Evolutionary conservation across 495 filamentous ascomycete genomes (phyloP), one percentile per base, ranked within the genome.

Genomic region (Penicillium parvum): DNA sequence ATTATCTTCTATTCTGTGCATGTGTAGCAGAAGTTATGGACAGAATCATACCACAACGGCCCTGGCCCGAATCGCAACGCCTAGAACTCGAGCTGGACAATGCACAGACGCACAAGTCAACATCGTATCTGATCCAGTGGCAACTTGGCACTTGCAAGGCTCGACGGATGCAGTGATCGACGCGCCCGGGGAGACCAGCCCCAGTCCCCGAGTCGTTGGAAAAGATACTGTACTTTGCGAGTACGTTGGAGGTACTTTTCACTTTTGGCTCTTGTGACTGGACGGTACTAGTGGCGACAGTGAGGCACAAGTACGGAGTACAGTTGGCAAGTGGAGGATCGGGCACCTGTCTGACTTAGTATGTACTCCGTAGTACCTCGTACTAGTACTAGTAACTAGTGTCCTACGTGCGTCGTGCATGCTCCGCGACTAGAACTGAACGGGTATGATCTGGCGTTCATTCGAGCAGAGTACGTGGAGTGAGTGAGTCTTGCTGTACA

Each of bases 161-260:
- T 54, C 46, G 29, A 39, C 32, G 36, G 49, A 44, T 56, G 52
- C 52, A 57, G 37, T 47, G 53, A 56, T 59, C 53, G 53, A 48
- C 53, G 37, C 40, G 32, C 27, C 45, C 53, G 50, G 53, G 53
- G 45, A 47, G 39, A 7, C 20, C 11, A 4, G 35, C 10, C 37
- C 35, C 30, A 32, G 44, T 49, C 53, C 47, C 53, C 53, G 57
- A 46, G 34, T 23, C 27, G 26, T 32, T 33, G 7, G 17, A 20
- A 37, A 44, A 41, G 42, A 37, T 44, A 28, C 40, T 21, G 34
- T 22, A n/a, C 22, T 25, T 23, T 16, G 12, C 21, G 32, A 22
- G 40, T 36, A 43, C 40, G 37, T 46, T 16, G 19, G n/a, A n/a
- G n/a, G n/a, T n/a, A n/a, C n/a, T n/a, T n/a, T n/a, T n/a, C n/a